phyloP scores from a whole-genome alignment of 139 green algal genomes.

The Ostreobium quekettii region DNA sequence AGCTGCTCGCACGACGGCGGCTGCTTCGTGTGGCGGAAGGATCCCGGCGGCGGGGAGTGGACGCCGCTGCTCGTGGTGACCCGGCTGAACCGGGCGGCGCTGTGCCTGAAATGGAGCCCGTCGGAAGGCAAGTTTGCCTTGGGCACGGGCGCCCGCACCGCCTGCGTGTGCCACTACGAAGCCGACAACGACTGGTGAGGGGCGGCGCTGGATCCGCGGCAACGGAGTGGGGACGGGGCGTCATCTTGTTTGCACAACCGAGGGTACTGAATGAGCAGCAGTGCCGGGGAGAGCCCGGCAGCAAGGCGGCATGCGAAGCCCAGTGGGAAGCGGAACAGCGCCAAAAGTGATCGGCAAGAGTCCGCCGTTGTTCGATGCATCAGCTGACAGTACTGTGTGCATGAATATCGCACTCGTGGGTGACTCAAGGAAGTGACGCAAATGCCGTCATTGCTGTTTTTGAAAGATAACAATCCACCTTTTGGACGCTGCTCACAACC shows the following conservation, averaged over 20 bases:
- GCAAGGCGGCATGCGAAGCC: too few relatives aligned
- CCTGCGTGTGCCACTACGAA: not conserved
- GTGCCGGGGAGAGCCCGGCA: too few relatives aligned
- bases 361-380: too few relatives aligned
- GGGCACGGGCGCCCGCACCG: not conserved
- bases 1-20: not conserved
- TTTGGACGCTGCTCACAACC: too few relatives aligned
- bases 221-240: not conserved
- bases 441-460: too few relatives aligned
- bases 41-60: not conserved
- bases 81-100: not conserved
- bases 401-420: too few relatives aligned
- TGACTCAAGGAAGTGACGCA: too few relatives aligned
- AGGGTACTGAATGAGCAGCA: too few relatives aligned
- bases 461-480: too few relatives aligned
- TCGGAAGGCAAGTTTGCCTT: not conserved
- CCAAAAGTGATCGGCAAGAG: too few relatives aligned
- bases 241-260: not conserved
- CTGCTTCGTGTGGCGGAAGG: not conserved
- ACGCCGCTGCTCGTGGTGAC: not conserved
- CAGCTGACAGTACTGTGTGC: too few relatives aligned
- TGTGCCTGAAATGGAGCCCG: constrained; percentile 1
- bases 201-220: not conserved
- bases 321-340: too few relatives aligned
- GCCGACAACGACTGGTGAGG: not conserved